These are phyloP conservation scores for Auriscalpium vulgare DNA, from an alignment of 768 basidiomycete genomes.

Conservation along the genomic window DNA sequence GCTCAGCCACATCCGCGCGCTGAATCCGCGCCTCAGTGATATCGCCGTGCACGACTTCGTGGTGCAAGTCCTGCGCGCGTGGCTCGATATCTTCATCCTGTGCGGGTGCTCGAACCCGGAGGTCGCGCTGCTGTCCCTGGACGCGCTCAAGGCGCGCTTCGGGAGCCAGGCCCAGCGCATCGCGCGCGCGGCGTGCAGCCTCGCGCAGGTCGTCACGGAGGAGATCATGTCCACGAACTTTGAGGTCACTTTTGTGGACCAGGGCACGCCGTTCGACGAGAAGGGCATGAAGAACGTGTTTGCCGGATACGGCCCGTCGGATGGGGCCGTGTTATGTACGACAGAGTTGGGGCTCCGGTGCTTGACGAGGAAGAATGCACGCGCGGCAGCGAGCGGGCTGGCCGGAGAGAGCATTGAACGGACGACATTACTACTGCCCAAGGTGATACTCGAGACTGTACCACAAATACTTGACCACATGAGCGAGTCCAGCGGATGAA, in stretches of 20 bases:
- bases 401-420: slow-evolving; percentile 44
- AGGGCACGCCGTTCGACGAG: slow-evolving; percentile 40
- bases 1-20: slow-evolving; percentile 56
- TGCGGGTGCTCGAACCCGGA: slow-evolving; percentile 40
- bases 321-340: slow-evolving; percentile 45
- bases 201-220: slow-evolving; percentile 59
- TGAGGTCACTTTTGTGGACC: slow-evolving; percentile 57
- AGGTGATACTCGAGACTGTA: slow-evolving; percentile 71
- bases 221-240: slow-evolving; percentile 76
- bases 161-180: slow-evolving; percentile 58
- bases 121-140: slow-evolving; percentile 9
- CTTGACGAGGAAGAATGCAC: slow-evolving; percentile 38
- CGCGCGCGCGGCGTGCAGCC: slow-evolving; percentile 50
- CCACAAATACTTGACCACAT: slow-evolving; percentile 35
- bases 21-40: slow-evolving; percentile 60
- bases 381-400: slow-evolving; percentile 16
- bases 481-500: background rate
- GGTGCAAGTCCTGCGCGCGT: slow-evolving; percentile 70
- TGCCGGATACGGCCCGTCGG: slow-evolving; percentile 44
- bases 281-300: slow-evolving; percentile 55
- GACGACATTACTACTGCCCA: slow-evolving; percentile 59
- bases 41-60: slow-evolving; percentile 64
- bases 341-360: slow-evolving; percentile 69
- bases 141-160: slow-evolving; percentile 40
- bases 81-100: slow-evolving; percentile 55